Evolutionary conservation across 352 stramenopile species (phyloP).

Genomic region (Globisporangium nodosum): DNA sequence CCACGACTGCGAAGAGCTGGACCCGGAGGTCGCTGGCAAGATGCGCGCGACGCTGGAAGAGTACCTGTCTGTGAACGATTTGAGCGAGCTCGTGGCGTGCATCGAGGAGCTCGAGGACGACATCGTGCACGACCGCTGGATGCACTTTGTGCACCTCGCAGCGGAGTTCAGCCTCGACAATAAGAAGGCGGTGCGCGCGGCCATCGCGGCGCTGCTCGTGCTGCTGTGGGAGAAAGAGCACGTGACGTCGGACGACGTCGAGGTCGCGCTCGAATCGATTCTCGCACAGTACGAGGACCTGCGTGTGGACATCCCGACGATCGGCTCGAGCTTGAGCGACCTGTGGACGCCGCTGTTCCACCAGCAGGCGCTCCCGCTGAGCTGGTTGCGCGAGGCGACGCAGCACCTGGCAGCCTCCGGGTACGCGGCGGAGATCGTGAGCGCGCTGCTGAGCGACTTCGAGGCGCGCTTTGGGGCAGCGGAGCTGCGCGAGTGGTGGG

Average conservation of each 20-base stretch:
- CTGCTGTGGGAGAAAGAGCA: slow-evolving; percentile 38
- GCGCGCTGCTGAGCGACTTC: slow-evolving; percentile 32
- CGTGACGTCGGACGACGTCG: slow-evolving; percentile 40
- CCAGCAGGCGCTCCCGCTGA: slow-evolving; percentile 34
- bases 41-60: slow-evolving; percentile 73
- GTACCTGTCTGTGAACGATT: slow-evolving; percentile 71
- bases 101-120: slow-evolving; percentile 50
- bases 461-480: slow-evolving; percentile 24
- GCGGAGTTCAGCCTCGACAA: slow-evolving; percentile 44
- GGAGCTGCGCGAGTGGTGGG: slow-evolving; percentile 52
- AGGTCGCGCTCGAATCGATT: slow-evolving; percentile 47
- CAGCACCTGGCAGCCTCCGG: slow-evolving; percentile 24
- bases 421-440: slow-evolving; percentile 42
- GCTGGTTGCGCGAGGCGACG: slow-evolving; percentile 30
- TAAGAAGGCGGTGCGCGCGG: slow-evolving; percentile 39
- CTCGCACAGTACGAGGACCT: slow-evolving; percentile 70
- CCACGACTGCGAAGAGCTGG: slow-evolving; percentile 42
- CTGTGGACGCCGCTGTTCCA: slow-evolving; percentile 58
- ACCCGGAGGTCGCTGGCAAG: slow-evolving; percentile 54
- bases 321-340: slow-evolving; percentile 51
- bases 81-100: slow-evolving; percentile 69
- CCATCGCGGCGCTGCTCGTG: slow-evolving; percentile 35
- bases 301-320: slow-evolving; percentile 65
- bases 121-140: slow-evolving; percentile 30
- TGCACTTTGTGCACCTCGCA: slow-evolving; percentile 60